Evolutionary conservation across 169 alveolate genomes (phyloP).

Genomic region (Theileria orientalis): DNA sequence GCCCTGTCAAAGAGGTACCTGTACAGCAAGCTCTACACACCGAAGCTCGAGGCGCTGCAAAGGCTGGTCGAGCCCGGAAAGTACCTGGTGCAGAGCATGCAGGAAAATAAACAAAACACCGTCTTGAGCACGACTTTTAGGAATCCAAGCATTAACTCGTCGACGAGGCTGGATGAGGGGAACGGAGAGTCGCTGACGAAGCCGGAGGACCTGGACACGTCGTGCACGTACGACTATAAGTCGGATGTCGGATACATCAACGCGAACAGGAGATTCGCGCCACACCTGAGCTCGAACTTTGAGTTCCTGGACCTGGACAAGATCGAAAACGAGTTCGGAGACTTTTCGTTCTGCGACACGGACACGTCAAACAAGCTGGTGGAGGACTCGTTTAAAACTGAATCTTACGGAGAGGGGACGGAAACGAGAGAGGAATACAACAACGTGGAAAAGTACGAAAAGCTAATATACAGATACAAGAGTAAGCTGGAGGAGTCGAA

Average conservation of each 20-base stretch:
- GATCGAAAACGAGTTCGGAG: background rate
- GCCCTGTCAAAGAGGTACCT: slow-evolving; percentile 44
- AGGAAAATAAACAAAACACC: background rate
- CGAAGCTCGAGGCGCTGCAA: slow-evolving; percentile 58
- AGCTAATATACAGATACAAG: no score
- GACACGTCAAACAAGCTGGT: background rate
- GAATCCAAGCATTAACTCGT: background rate
- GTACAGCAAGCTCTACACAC: slow-evolving; percentile 51
- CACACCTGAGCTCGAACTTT: background rate
- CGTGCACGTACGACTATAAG: background rate
- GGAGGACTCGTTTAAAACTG: background rate
- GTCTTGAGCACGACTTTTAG: background rate
- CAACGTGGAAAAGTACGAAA: no score
- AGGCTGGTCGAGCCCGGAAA: slow-evolving; percentile 57
- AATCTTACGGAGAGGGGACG: no score
- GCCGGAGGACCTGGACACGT: background rate
- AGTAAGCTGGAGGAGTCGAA: background rate
- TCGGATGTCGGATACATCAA: background rate
- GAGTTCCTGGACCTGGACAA: slow-evolving; percentile 1
- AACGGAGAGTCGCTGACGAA: background rate
- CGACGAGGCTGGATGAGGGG: background rate
- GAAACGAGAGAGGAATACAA: background rate
- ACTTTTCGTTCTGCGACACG: background rate
- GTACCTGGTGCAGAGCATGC: background rate
- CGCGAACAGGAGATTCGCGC: background rate